Conservation (phyloP, 2,329 filamentous ascomycete genomes). For the Rugonectria rugulosa region DNA sequence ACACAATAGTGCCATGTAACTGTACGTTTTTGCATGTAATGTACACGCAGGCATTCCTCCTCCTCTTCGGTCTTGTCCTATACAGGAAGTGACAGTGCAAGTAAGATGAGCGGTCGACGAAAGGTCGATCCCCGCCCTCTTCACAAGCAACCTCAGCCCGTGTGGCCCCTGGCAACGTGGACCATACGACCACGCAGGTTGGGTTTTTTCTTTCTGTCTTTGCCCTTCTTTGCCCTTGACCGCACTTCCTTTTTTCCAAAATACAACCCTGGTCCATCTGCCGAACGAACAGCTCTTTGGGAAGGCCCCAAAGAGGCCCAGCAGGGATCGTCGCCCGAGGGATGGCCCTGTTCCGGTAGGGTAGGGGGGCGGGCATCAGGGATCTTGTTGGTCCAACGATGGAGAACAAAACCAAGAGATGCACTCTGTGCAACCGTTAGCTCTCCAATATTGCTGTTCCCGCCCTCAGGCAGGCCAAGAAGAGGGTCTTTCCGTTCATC, state of each 20-base stretch:
- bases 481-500: neutral
- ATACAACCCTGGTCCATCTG: conserved; percentile 10
- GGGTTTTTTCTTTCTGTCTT: no score
- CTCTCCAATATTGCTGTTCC: conserved; percentile 6
- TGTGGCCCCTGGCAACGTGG: conserved; percentile 11
- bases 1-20: neutral
- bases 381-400: conserved; percentile 9
- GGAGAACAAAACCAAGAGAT: neutral
- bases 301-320: neutral
- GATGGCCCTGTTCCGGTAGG: neutral
- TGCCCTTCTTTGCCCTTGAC: no score
- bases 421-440: conserved; percentile 5
- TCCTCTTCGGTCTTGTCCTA: neutral
- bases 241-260: neutral
- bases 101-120: neutral
- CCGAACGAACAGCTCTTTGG: conserved; percentile 6
- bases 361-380: neutral
- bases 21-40: no score
- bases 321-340: conserved; percentile 5
- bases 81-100: neutral
- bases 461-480: neutral
- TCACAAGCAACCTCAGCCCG: no score
- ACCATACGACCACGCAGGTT: neutral
- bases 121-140: neutral
- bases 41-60: no score